Percentiles rank a stretch among this genome's conserved stretches.
Evolutionary conservation across 305 asterid genomes (phyloP).

Genomic region (Fraxinus dipetala): DNA sequence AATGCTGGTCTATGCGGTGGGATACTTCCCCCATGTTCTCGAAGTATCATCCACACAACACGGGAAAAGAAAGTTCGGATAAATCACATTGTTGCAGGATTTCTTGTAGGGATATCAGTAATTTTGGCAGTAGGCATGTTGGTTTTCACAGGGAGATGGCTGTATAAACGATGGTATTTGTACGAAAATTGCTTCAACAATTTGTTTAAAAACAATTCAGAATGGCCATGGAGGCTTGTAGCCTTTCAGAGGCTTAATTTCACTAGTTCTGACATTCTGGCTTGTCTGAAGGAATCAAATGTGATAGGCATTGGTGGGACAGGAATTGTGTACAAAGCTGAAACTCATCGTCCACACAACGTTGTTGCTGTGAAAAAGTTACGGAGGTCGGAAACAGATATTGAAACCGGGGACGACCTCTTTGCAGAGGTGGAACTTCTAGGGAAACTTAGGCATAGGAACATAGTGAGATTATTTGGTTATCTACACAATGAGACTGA

Average conservation of each 20-base stretch:
- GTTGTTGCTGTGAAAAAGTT: constrained; percentile 71
- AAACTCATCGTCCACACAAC: constrained; percentile 41
- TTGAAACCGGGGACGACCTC: constrained; percentile 56
- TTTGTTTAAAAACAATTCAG: constrained; percentile 42
- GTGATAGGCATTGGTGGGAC: constrained; percentile 72
- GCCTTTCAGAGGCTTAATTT: constrained; percentile 69
- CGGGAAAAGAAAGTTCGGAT: constrained; percentile 33
- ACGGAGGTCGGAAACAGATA: constrained; percentile 54
- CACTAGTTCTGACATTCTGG: constrained; percentile 54
- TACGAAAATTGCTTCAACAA: constrained; percentile 48
- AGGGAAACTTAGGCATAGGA: constrained; percentile 71
- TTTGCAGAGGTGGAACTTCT: constrained; percentile 58
- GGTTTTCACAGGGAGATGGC: constrained; percentile 37
- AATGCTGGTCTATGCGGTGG: constrained; percentile 71
- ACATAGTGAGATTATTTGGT: constrained; percentile 67
- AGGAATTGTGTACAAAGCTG: constrained; percentile 75
- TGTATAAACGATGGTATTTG: constrained; percentile 53
- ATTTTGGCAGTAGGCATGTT: constrained; percentile 32
- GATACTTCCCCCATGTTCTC: constrained; percentile 58
- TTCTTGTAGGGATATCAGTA: constrained; percentile 43
- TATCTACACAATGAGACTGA: constrained; percentile 68
- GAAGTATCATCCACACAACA: constrained; percentile 15
- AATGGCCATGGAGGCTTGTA: constrained; percentile 80
- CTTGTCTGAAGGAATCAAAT: constrained; percentile 59
- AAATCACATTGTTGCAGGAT: constrained; percentile 45